Conservation (phyloP, 2,329 filamentous ascomycete species). For the Chrysosporium keratinophilum region DNA sequence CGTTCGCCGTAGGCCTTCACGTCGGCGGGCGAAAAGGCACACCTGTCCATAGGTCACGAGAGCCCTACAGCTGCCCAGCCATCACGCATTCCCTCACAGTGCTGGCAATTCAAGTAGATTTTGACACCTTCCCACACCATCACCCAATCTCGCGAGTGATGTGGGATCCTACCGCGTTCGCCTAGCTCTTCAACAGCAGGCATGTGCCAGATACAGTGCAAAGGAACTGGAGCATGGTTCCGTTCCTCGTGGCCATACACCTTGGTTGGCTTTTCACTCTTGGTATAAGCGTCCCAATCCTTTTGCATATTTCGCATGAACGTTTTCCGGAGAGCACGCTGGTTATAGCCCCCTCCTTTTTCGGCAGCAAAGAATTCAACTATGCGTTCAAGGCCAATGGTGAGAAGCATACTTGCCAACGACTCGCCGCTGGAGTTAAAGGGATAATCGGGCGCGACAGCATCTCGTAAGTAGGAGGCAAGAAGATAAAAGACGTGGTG, state of each 20-base stretch:
- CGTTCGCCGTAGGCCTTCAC: too few relatives aligned
- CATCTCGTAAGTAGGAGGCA: slow-evolving; percentile 31
- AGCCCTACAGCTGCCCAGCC: slow-evolving; percentile 1
- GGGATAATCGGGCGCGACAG: slow-evolving; percentile 28
- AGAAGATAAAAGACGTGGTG: slow-evolving; percentile 35
- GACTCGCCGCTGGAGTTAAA: slow-evolving; percentile 24
- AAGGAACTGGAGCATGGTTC: slow-evolving; percentile 20
- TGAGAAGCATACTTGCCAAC: slow-evolving; percentile 35
- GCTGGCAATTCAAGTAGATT: slow-evolving; percentile 28
- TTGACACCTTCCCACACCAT: slow-evolving; percentile 28
- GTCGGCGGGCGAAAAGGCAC: too few relatives aligned
- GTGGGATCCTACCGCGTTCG: slow-evolving; percentile 23
- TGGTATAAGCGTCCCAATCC: slow-evolving; percentile 30
- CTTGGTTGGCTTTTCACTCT: slow-evolving; percentile 30
- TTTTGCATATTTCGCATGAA: slow-evolving; percentile 37
- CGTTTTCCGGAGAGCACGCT: slow-evolving; percentile 32
- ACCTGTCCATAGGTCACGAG: background rate
- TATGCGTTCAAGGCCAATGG: slow-evolving; percentile 29
- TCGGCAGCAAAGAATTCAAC: slow-evolving; percentile 37
- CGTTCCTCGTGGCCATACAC: slow-evolving; percentile 28
- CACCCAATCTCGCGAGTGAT: slow-evolving; percentile 26
- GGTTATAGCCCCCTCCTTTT: slow-evolving; percentile 34
- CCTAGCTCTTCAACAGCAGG: slow-evolving; percentile 27
- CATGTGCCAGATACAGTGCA: slow-evolving; percentile 35
- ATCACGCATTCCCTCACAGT: slow-evolving; percentile 21